Evolutionary conservation across 2,329 filamentous ascomycete species (phyloP).

Genomic region (Colletotrichum abscissum): DNA sequence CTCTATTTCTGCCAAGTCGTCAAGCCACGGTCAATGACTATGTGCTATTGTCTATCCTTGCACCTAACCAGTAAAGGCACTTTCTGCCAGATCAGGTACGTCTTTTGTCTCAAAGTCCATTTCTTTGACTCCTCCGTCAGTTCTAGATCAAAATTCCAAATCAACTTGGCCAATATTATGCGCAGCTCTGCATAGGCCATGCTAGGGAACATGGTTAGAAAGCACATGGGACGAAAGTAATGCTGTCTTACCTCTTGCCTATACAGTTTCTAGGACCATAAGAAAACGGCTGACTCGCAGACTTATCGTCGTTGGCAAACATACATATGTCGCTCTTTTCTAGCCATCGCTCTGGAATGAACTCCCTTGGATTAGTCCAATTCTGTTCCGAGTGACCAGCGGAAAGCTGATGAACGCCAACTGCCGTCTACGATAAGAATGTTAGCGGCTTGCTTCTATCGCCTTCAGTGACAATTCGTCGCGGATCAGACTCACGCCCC

Average conservation of each 20-base stretch:
- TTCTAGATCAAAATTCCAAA: slow-evolving; percentile 58
- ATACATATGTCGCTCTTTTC: neutral
- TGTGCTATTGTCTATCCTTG: neutral
- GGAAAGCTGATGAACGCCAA: slow-evolving; percentile 25
- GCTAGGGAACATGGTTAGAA: slow-evolving; percentile 23
- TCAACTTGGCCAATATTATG: slow-evolving; percentile 54
- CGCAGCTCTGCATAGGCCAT: slow-evolving; percentile 62
- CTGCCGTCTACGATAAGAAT: neutral
- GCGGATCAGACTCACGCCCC: slow-evolving; percentile 43
- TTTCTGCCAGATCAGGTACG: slow-evolving; percentile 53
- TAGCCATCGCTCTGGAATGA: slow-evolving; percentile 53
- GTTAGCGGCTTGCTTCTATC: too few species aligned
- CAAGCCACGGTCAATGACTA: neutral
- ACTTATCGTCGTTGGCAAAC: slow-evolving; percentile 29
- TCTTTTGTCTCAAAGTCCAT: slow-evolving; percentile 51
- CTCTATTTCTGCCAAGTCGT: neutral
- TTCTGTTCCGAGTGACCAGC: slow-evolving; percentile 16
- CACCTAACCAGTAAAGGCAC: neutral
- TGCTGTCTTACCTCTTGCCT: slow-evolving; percentile 54
- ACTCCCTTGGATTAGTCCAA: slow-evolving; percentile 49
- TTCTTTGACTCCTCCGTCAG: slow-evolving; percentile 44
- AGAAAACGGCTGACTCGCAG: slow-evolving; percentile 59
- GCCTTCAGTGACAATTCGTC: too few species aligned
- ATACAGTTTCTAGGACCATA: slow-evolving; percentile 62
- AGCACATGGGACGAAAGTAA: neutral